A percentile compares a stretch with the other conserved stretches of the same genome.
Evolutionary conservation across 2,329 filamentous ascomycete genomes (phyloP).

Genomic region (Tolypocladium tropicale): DNA sequence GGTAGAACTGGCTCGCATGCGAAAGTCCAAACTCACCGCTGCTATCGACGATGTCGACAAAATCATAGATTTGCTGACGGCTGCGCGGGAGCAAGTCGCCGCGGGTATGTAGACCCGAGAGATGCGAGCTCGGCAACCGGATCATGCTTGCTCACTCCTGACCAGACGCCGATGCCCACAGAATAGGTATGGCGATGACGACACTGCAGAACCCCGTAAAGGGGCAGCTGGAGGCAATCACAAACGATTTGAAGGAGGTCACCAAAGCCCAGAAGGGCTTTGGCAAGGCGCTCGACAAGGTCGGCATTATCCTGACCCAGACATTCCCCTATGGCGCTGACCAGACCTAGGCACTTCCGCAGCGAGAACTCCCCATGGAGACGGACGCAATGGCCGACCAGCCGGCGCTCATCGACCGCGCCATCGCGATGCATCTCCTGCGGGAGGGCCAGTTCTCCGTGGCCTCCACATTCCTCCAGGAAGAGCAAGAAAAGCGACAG

Average conservation of each 20-base stretch:
- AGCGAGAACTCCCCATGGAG: slow-evolving; percentile 61
- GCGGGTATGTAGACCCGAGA: slow-evolving; percentile 38
- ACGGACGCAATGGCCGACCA: slow-evolving; percentile 72
- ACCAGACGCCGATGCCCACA: slow-evolving; percentile 33
- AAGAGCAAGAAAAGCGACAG: slow-evolving; percentile 39
- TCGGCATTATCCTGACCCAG: slow-evolving; percentile 22
- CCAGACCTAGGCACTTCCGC: slow-evolving; percentile 24
- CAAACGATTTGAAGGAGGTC: slow-evolving; percentile 71
- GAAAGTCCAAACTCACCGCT: slow-evolving; percentile 55
- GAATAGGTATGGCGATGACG: slow-evolving; percentile 63
- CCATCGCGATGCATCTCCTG: slow-evolving; percentile 92
- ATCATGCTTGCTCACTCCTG: not conserved
- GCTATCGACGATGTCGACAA: slow-evolving; percentile 73
- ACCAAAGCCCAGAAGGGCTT: slow-evolving; percentile 76
- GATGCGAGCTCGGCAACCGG: no score
- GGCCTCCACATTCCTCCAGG: slow-evolving; percentile 72
- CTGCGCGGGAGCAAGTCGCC: slow-evolving; percentile 64
- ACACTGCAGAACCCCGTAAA: slow-evolving; percentile 83
- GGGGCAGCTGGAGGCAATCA: slow-evolving; percentile 68
- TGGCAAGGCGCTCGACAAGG: slow-evolving; percentile 75
- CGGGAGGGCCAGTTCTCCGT: slow-evolving; percentile 90
- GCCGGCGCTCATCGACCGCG: slow-evolving; percentile 72
- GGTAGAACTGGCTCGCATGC: slow-evolving; percentile 64
- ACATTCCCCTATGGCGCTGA: slow-evolving; percentile 6
- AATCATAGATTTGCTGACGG: slow-evolving; percentile 66